A percentile compares a stretch with the other conserved stretches of the same genome.
These are phyloP conservation scores for Salix viminalis DNA, from an alignment of 345 rosid genomes.

Conservation along the genomic window DNA sequence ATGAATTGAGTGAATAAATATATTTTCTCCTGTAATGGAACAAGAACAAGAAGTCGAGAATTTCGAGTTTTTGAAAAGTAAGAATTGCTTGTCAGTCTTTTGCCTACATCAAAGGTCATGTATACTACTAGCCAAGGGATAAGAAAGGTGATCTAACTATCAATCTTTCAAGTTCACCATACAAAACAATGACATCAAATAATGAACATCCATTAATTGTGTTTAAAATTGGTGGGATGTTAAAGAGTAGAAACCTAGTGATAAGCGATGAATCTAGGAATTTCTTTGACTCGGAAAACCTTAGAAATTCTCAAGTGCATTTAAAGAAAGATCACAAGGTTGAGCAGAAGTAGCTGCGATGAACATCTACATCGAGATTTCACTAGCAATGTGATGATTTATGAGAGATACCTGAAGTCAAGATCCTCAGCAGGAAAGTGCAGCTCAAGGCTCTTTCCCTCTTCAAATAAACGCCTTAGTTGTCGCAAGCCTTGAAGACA, in stretches of 20 bases:
- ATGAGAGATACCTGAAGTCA: slow-evolving; percentile 68
- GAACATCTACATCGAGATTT: neutral
- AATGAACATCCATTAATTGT: neutral
- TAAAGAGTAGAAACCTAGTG: neutral
- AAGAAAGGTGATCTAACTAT: neutral
- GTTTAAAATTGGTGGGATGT: neutral
- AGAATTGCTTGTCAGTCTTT: neutral
- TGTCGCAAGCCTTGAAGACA: slow-evolving; percentile 63
- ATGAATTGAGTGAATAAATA: neutral
- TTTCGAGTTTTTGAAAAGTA: neutral
- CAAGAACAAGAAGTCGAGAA: neutral
- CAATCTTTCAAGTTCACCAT: neutral
- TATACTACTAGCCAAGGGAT: neutral
- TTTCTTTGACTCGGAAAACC: neutral
- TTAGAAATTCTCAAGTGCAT: neutral
- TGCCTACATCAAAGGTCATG: neutral
- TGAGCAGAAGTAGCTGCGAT: neutral
- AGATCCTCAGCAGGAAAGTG: slow-evolving; percentile 99
- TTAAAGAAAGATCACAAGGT: neutral
- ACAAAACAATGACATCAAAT: neutral
- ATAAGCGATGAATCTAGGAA: neutral
- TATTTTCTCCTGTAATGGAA: neutral
- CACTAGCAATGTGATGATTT: neutral
- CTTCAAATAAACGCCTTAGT: slow-evolving; percentile 65
- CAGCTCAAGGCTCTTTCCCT: slow-evolving; percentile 90